These are phyloP conservation scores for Pseudogymnoascus sp. DNA, from an alignment of 2,329 filamentous ascomycete species.

Conservation along the genomic window DNA sequence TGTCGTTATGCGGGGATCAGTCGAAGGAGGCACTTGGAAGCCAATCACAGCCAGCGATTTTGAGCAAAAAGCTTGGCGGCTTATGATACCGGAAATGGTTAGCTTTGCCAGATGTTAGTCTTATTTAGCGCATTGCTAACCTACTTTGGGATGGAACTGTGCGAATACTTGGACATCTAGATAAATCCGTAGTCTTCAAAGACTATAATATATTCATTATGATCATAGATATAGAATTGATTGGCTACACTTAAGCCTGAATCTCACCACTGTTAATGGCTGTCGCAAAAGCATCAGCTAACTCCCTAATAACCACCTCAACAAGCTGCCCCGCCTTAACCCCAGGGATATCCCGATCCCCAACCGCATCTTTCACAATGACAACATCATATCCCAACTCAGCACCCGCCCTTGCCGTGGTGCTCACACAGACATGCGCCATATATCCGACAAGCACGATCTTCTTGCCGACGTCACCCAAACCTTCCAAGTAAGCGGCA, in stretches of 20 bases:
- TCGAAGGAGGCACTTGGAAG: neutral
- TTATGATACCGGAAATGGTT: neutral
- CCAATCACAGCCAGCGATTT: neutral
- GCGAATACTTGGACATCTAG: neutral
- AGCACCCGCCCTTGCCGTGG: slow-evolving; percentile 51
- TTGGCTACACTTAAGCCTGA: neutral
- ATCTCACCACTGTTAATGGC: slow-evolving; percentile 35
- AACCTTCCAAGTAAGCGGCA: slow-evolving; percentile 41
- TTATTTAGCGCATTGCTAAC: neutral
- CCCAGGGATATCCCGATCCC: slow-evolving; percentile 58
- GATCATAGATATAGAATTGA: neutral
- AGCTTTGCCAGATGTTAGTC: neutral
- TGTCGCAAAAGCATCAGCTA: slow-evolving; percentile 56
- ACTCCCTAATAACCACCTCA: slow-evolving; percentile 44
- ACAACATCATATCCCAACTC: slow-evolving; percentile 57
- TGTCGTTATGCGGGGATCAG: neutral
- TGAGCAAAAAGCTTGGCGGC: neutral
- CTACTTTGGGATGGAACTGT: neutral
- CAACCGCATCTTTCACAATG: slow-evolving; percentile 52
- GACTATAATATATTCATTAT: neutral
- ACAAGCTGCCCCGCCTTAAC: slow-evolving; percentile 44
- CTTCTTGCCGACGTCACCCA: slow-evolving; percentile 41
- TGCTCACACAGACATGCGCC: slow-evolving; percentile 57
- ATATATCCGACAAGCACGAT: slow-evolving; percentile 54
- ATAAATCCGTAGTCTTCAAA: neutral